Base-by-base conservation (phyloP, 345 rosid species). In the Pseudoturritis turrita region DNA sequence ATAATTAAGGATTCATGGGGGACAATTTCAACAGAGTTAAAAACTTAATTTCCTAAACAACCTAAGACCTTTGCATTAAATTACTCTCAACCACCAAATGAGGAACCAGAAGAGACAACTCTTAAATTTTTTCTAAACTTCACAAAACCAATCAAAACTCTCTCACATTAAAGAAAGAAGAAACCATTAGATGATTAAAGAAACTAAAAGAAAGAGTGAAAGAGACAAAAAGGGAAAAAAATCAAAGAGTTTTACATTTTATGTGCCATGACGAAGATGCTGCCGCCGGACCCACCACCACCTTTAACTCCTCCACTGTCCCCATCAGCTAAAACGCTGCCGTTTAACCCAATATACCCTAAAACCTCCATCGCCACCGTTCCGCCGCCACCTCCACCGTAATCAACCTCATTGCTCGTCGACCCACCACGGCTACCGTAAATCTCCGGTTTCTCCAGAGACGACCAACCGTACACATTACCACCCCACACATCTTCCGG, bases 281-380 rank as follows among this genome's bases (percentile, higher is more conserved):
- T 89, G 52, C 99, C 99, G 70, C 98, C 99, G 65, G 98, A 91
- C 54, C 99, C 99, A 53, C 99, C 99, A 29, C 97, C 99, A 47
- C 99, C 99, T 66, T 84, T 88, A 72, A 23, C 75, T 45, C 99
- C 96, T 14, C 94, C 97, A 72, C 84, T 83, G 64, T 84, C 93
- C 68, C 99, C 99, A 72, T 91, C 91, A n/a, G 97, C 96, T 79
- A 83, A 78, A 65, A 95, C 61, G 74, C 56, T 70, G 45, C 94
- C 97, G 71, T 88, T 83, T 66, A 95, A 70, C 44, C 62, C 75
- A 65, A 91, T 35, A 41, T 63, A 64, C 74, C 68, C 88, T 52
- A 25, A 67, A 21, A 91, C 56, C 31, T 65, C 72, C 65, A 91
- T 36, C 73, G 46, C 82, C 62, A 95, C 82, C 78, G 77, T 85